Base-by-base conservation (phyloP, 768 basidiomycete species). In the Russula ochroleuca region DNA sequence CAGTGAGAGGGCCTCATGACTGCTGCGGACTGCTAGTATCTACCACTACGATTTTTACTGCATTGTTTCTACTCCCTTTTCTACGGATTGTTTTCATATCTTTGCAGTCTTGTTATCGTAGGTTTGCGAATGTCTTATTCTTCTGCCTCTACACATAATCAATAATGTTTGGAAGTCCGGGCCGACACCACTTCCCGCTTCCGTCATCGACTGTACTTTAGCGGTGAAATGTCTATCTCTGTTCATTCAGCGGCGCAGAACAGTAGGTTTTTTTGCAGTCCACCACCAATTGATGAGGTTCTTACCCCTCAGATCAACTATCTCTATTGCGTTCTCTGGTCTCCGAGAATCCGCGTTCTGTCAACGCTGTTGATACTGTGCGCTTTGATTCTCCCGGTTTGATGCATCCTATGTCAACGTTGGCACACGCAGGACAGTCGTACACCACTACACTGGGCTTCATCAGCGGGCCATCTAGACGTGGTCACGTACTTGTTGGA, bases 361-460 rank as follows among this genome's bases (percentile, higher is more conserved):
- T 90, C 31, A 82, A 90, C 72, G 76, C 84, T 3, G 69, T 78
- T 0, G 91, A 93, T 73, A 78, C 72, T 68, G 90, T 92, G 75
- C 57, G 77, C 64, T 0, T 40, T 48, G 4, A 35, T 49, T 37
- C 15, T 54, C 5, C 25, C 11, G 9, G 7, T n/a, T 5, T 0
- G 21, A 48, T 48, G 19, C 9, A 28, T 21, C 37, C 19, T 19
- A 33, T 48, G 51, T 3, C 41, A 57, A 51, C 15, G n/a, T 41
- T 14, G 43, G 31, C 5, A 31, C 25, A 21, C 17, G 5, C 50
- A 92, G 90, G 91, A 94, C 72, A 86, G 80, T 43, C 80, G 92
- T 38, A 90, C 92, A 0, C 82, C 92, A 10, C 75, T 94, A n/a
- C 92, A 94, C 70, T 92, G 90, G 90, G 88, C 90, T 61, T 85